A percentile compares a stretch with the other conserved stretches of the same genome.
phyloP scores from a whole-genome alignment of 352 stramenopile species.

The Globisporangium heterothallicum region DNA sequence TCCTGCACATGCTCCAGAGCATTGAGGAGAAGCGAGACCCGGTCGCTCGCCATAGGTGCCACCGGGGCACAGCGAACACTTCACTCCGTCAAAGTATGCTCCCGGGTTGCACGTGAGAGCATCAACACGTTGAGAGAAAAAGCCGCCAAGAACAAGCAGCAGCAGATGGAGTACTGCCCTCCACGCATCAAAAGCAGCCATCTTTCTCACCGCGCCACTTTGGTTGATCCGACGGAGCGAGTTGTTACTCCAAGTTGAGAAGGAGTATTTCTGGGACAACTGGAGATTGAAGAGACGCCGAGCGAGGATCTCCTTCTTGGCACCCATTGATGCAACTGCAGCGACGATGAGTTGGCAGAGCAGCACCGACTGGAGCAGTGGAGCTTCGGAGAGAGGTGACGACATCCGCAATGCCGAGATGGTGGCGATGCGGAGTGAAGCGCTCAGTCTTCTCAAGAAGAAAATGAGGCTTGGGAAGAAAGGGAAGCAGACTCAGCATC shows the following conservation, averaged over 20 bases:
- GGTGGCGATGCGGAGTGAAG: conserved; percentile 7
- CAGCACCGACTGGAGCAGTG: conserved; percentile 4
- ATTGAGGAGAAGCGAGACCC: conserved; percentile 28
- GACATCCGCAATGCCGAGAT: neutral
- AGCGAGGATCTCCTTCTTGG: no score
- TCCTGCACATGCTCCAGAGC: conserved; percentile 40
- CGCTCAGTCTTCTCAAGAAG: conserved; percentile 20
- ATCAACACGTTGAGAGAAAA: neutral
- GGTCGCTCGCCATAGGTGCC: conserved; percentile 38
- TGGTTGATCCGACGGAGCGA: no score
- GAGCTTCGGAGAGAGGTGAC: neutral
- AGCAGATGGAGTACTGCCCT: neutral
- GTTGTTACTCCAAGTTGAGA: no score
- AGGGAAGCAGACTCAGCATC: neutral
- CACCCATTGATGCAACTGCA: no score
- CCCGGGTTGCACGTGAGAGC: conserved; percentile 38
- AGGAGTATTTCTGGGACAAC: no score
- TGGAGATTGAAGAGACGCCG: conserved; percentile 2
- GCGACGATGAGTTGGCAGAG: neutral
- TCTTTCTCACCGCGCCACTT: no score
- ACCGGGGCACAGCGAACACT: conserved; percentile 41
- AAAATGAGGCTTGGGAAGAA: conserved; percentile 2
- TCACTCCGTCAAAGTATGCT: conserved; percentile 33
- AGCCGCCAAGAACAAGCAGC: neutral
- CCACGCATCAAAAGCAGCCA: no score